Base-by-base conservation (phyloP, 164 flowering plant species). In the Chimonanthus praecox region DNA sequence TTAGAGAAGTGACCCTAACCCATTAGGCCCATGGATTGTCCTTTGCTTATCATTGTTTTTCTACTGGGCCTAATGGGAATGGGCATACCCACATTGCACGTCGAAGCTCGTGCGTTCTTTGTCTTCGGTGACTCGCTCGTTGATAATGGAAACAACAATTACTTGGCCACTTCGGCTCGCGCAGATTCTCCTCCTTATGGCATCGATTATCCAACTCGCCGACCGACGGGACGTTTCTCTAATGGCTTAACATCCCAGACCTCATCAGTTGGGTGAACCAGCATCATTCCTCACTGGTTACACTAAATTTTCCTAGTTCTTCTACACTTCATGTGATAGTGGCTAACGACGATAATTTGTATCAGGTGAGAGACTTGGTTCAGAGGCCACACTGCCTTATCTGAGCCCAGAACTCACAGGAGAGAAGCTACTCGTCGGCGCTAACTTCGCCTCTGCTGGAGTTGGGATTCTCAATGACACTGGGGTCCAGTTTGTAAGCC, bases 361-460 rank as follows among this genome's bases (percentile, higher is more conserved):
- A 13, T 67, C 43, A 91, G 97, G 95, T 75, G 85, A 90, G 69
- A 7, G 60, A 33, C 72, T 88, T 21, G 96, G 96, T 5, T 64
- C 75, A 0, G 85, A 84, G 49, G 15, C 89, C 15, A 74, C 89
- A 77, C 71, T 91, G 84, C 91, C 98, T 1, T 87, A 87, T 78
- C 74, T 91, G 74, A 85, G 78, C 78, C 92, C 96, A 2, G 76
- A 80, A 70, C 84, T 93, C 9, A 72, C 43, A 5, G 98, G 98
- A 65, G 67, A 83, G 46, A 84, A 61, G 47, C 85, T 93, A 13
- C 87, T 93, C 1, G 79, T 80, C 2, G 98, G 98, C 8, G 98
- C 98, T 66, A 93, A 93, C 82, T 93, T 93, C 64, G 98, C 94
- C 54, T 93, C 98, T 2, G 98, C 98, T 0, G 98, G 98, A 9